Percentiles rank a stretch among this genome's conserved stretches.
phyloP scores from a whole-genome alignment of 441 rosid species.

The Adansonia madagascariensis region DNA sequence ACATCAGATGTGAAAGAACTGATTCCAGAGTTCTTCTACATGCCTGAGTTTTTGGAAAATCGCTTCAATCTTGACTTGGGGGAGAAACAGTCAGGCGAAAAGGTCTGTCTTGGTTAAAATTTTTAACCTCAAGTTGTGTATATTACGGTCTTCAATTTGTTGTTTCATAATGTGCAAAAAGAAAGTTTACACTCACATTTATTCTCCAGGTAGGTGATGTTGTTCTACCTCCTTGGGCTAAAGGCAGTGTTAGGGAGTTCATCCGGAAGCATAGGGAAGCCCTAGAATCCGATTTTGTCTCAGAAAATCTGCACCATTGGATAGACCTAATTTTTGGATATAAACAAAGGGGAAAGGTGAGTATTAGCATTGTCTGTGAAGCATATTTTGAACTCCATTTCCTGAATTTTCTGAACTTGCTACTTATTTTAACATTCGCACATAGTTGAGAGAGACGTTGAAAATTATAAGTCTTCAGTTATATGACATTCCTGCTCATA shows the following conservation, averaged over 20 bases:
- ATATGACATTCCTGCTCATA: constrained; percentile 10
- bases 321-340: constrained; percentile 98
- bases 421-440: neutral
- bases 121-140: neutral
- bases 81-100: constrained; percentile 98
- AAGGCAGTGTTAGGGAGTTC: constrained; percentile 94
- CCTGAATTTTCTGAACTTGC: constrained; percentile 10
- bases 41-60: constrained; percentile 97
- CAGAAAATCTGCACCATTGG: constrained; percentile 99
- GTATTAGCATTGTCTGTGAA: constrained; percentile 28
- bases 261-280: constrained; percentile 96
- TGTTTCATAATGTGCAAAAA: constrained; percentile 18
- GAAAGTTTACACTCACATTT: neutral
- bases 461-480: neutral
- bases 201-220: constrained; percentile 81
- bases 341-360: constrained; percentile 99
- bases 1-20: constrained; percentile 99
- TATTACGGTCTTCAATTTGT: constrained; percentile 10
- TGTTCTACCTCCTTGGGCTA: constrained; percentile 97
- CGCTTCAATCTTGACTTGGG: constrained; percentile 91
- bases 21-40: constrained; percentile 99
- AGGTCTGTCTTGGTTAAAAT: constrained; percentile 66
- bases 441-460: neutral
- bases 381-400: constrained; percentile 19
- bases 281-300: constrained; percentile 92